These are phyloP conservation scores for Penicillium daleae DNA, from an alignment of 495 filamentous ascomycete species.

Conservation along the genomic window DNA sequence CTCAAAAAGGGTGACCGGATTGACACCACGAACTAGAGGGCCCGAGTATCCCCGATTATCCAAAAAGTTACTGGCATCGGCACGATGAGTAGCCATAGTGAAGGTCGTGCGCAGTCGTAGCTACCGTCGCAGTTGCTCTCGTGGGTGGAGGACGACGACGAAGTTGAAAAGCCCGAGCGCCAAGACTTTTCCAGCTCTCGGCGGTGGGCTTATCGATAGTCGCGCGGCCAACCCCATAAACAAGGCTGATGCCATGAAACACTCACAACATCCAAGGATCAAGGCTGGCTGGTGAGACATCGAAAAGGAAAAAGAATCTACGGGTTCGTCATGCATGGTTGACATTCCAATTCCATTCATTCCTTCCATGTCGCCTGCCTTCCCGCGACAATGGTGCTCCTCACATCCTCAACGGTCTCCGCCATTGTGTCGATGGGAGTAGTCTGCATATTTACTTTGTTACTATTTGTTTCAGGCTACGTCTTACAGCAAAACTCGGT, in stretches of 20 bases:
- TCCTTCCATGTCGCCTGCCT: conserved; percentile 19
- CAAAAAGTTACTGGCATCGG: conserved; percentile 74
- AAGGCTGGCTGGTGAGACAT: conserved; percentile 18
- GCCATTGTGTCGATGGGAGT: conserved; percentile 49
- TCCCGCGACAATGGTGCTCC: conserved; percentile 45
- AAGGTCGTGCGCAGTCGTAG: conserved; percentile 4
- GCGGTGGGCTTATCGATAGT: conserved; percentile 47
- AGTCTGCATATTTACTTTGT: conserved; percentile 62
- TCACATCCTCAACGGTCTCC: conserved; percentile 51
- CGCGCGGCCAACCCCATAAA: conserved; percentile 46
- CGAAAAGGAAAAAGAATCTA: neutral
- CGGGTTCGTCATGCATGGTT: conserved; percentile 18
- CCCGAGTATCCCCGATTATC: conserved; percentile 79
- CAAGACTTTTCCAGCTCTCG: conserved; percentile 22
- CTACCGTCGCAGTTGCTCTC: neutral
- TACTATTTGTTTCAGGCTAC: conserved; percentile 73
- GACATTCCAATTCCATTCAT: conserved; percentile 23
- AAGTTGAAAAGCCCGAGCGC: conserved; percentile 22
- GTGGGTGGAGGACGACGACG: conserved; percentile 5
- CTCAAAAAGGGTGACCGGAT: conserved; percentile 88
- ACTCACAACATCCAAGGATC: conserved; percentile 6
- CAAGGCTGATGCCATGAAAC: conserved; percentile 38
- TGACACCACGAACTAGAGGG: conserved; percentile 72
- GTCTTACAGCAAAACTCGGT: conserved; percentile 72
- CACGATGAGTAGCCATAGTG: conserved; percentile 59